Percentiles rank a stretch among this genome's conserved stretches.
Evolutionary conservation across 805 yeast genomes (phyloP).

Genomic region (Kurtzmaniella cleridarum): DNA sequence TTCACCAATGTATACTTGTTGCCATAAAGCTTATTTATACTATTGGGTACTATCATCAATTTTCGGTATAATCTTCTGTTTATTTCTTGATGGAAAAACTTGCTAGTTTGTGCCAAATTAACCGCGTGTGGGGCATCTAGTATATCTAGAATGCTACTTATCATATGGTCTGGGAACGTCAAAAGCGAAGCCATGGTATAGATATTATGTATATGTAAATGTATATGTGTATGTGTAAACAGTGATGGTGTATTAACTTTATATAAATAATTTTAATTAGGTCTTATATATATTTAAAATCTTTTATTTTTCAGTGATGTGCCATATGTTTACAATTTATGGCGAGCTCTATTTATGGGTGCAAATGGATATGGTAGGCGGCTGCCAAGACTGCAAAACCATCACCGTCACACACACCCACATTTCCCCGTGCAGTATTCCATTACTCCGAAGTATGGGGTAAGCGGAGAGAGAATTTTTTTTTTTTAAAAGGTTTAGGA

Average conservation of each 20-base stretch:
- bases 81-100: slow-evolving; percentile 6
- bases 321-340: neutral
- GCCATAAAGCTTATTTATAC: neutral
- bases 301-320: neutral
- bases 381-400: neutral
- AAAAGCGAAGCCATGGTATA: slow-evolving; percentile 2
- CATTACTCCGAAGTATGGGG: too few species aligned
- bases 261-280: too few species aligned
- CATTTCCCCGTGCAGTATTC: too few species aligned
- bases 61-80: slow-evolving; percentile 8
- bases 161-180: slow-evolving; percentile 9
- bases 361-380: neutral
- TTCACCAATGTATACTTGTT: neutral
- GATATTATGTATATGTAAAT: neutral
- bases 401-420: neutral
- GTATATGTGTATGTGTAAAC: neutral
- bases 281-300: neutral
- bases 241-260: too few species aligned
- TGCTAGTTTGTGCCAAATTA: slow-evolving; percentile 5
- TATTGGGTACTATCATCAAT: slow-evolving; percentile 7
- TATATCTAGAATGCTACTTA: slow-evolving; percentile 7
- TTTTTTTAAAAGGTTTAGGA: too few species aligned
- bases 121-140: slow-evolving; percentile 5
- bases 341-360: neutral
- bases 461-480: too few species aligned